phyloP scores from a whole-genome alignment of 768 basidiomycete genomes.

The Leucocoprinus birnbaumii region DNA sequence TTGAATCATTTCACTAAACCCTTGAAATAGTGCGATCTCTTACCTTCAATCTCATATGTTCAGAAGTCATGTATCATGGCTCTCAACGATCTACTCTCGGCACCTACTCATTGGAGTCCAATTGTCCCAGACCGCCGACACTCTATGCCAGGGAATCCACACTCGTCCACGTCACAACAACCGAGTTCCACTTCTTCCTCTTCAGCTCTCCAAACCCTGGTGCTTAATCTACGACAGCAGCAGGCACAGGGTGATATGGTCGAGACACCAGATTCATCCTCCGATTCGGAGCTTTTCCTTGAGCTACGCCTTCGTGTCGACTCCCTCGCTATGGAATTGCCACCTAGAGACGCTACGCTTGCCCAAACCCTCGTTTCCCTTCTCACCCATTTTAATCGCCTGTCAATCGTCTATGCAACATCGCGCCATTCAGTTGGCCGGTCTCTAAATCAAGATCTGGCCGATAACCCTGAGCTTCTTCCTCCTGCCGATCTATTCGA shows the following conservation, averaged over 20 bases:
- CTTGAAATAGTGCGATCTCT: constrained; percentile 48
- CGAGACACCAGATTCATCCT: constrained; percentile 34
- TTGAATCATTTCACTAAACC: constrained; percentile 5
- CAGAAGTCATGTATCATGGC: constrained; percentile 75
- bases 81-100: constrained; percentile 64
- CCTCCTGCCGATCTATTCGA: constrained; percentile 46
- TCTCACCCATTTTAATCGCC: constrained; percentile 62
- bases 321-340: constrained; percentile 38
- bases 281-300: constrained; percentile 50
- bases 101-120: constrained; percentile 45
- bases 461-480: constrained; percentile 18
- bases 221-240: constrained; percentile 57
- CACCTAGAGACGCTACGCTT: constrained; percentile 54
- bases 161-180: constrained; percentile 26
- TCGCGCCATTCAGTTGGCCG: constrained; percentile 15
- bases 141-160: constrained; percentile 51
- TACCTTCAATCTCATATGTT: constrained; percentile 72
- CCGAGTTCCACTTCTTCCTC: constrained; percentile 35
- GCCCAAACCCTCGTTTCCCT: constrained; percentile 69
- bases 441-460: constrained; percentile 9
- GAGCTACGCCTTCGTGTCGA: constrained; percentile 61
- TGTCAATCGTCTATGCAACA: constrained; percentile 43
- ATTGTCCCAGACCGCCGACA: constrained; percentile 60
- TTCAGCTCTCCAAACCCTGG: constrained; percentile 58
- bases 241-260: constrained; percentile 43